These are phyloP conservation scores for Acidiella bohemica DNA, from an alignment of 495 filamentous ascomycete genomes.

Conservation along the genomic window DNA sequence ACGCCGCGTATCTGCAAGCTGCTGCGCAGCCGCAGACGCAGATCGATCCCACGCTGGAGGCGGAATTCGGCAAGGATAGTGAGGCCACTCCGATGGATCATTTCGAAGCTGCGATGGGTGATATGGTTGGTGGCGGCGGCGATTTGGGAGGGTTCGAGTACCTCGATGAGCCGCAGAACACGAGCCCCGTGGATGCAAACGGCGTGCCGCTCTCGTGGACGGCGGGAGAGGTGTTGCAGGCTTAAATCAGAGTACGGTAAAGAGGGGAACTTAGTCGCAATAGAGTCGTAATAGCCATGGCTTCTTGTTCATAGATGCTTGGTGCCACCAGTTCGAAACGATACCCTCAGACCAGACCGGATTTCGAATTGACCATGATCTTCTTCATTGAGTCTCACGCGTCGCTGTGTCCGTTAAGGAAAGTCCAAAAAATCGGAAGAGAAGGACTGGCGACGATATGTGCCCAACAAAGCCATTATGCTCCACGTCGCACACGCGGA, in stretches of 20 bases:
- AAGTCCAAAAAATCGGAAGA: too few relatives aligned
- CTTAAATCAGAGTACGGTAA: too few relatives aligned
- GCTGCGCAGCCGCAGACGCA: slow-evolving; percentile 16
- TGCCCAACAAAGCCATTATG: slow-evolving; percentile 14
- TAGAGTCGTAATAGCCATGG: too few relatives aligned
- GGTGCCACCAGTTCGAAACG: too few relatives aligned
- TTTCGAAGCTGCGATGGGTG: slow-evolving; percentile 14
- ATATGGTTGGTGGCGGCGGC: slow-evolving; percentile 5
- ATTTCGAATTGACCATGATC: too few relatives aligned
- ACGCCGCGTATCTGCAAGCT: slow-evolving; percentile 11
- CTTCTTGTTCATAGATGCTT: too few relatives aligned
- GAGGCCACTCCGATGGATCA: not conserved
- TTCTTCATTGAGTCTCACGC: too few relatives aligned
- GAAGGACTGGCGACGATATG: too few relatives aligned
- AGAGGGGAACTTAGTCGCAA: too few relatives aligned
- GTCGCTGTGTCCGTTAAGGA: too few relatives aligned
- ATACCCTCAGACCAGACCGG: too few relatives aligned
- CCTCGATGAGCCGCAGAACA: not conserved
- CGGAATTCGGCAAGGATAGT: slow-evolving; percentile 2
- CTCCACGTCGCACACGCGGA: not conserved
- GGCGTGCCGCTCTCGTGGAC: slow-evolving; percentile 5
- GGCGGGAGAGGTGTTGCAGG: slow-evolving; percentile 6
- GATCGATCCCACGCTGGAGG: slow-evolving; percentile 16
- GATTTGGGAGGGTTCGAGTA: slow-evolving; percentile 2
- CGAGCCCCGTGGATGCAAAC: not conserved